phyloP scores from a whole-genome alignment of 2,329 filamentous ascomycete species.

The Alternaria burnsii region DNA sequence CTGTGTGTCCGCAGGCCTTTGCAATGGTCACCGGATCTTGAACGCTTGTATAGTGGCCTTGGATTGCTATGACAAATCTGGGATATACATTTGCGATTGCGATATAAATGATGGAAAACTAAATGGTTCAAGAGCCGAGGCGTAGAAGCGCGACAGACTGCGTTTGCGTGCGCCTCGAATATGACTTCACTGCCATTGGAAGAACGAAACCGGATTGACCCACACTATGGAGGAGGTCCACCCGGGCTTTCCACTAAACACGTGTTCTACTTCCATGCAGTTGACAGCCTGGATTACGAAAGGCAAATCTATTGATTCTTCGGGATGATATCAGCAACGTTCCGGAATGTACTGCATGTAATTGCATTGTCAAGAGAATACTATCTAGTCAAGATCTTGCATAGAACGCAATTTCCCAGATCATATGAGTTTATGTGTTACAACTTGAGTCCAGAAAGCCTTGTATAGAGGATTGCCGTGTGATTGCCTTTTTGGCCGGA shows the following conservation, averaged over 20 bases:
- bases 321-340: not conserved
- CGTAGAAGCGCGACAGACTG: not conserved
- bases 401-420: not conserved
- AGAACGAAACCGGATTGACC: not conserved
- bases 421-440: not conserved
- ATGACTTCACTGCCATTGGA: constrained; percentile 1
- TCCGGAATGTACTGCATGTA: not conserved
- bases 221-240: not conserved
- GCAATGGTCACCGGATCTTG: not conserved
- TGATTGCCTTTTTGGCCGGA: not conserved
- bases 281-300: not conserved
- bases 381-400: not conserved
- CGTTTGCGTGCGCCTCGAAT: constrained; percentile 3
- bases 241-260: not conserved
- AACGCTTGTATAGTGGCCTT: not conserved
- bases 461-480: not conserved
- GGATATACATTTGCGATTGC: not conserved
- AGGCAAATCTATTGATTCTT: not conserved
- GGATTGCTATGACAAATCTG: not conserved
- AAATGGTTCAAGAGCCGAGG: not conserved
- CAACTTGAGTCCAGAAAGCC: not conserved
- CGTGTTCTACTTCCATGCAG: not conserved
- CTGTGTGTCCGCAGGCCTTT: not conserved
- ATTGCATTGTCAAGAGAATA: not conserved
- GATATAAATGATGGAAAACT: not conserved